A percentile compares a stretch with the other conserved stretches of the same genome.
Evolutionary conservation across 2,329 filamentous ascomycete genomes (phyloP).

Genomic region (Arthroderma uncinatum): DNA sequence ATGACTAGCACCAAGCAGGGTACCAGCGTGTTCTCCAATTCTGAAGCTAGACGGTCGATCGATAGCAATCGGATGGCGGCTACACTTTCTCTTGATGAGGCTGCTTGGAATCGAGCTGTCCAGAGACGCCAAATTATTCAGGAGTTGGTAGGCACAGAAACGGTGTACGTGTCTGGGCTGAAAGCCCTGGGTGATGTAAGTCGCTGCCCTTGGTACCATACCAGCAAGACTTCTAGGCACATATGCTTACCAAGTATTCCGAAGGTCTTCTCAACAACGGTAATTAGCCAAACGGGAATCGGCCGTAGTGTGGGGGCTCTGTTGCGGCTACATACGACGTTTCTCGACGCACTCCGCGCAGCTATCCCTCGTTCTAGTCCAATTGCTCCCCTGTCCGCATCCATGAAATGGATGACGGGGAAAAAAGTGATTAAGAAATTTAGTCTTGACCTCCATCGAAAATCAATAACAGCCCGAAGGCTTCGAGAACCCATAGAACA

Average conservation of each 20-base stretch:
- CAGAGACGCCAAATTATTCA: conserved; percentile 71
- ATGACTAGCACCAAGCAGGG: conserved; percentile 44
- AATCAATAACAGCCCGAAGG: conserved; percentile 15
- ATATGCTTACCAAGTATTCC: background rate
- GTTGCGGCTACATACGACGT: conserved; percentile 68
- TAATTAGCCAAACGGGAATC: conserved; percentile 62
- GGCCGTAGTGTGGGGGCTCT: conserved; percentile 71
- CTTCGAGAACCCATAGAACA: conserved; percentile 22
- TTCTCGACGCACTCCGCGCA: conserved; percentile 62
- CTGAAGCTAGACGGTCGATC: conserved; percentile 52
- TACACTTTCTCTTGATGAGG: conserved; percentile 50
- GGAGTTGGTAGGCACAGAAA: conserved; percentile 76
- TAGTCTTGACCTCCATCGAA: conserved; percentile 32
- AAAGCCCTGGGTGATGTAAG: conserved; percentile 73
- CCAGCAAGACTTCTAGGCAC: too few species aligned
- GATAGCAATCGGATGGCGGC: conserved; percentile 44
- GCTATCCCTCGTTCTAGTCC: conserved; percentile 43
- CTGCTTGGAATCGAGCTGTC: conserved; percentile 57
- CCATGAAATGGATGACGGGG: conserved; percentile 16
- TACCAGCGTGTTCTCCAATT: conserved; percentile 53
- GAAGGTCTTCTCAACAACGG: conserved; percentile 63
- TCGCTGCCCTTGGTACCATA: too few species aligned
- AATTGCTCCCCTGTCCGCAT: conserved; percentile 11
- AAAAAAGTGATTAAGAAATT: conserved; percentile 38
- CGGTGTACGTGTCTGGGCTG: conserved; percentile 77